Conservation (phyloP, 2,329 filamentous ascomycete genomes). For the Colletotrichum plurivorum region DNA sequence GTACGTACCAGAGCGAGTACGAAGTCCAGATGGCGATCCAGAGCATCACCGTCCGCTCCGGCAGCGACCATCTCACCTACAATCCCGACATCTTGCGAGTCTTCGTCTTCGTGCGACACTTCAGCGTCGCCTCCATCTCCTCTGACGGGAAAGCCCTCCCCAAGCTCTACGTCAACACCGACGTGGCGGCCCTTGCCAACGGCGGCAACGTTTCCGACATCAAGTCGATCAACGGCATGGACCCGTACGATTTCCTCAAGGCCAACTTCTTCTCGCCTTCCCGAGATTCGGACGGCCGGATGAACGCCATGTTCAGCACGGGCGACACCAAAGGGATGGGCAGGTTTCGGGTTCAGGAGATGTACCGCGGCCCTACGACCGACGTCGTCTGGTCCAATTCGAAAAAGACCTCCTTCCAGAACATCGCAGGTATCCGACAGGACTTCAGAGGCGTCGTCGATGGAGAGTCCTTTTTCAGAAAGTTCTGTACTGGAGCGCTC, state of each 20-base stretch:
- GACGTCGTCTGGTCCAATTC: slow-evolving; percentile 12
- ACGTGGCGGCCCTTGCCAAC: slow-evolving; percentile 2
- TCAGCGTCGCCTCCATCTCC: neutral
- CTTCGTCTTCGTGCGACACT: neutral
- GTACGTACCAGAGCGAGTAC: slow-evolving; percentile 2
- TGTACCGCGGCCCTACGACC: slow-evolving; percentile 10
- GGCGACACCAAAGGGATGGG: neutral
- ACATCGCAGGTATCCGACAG: neutral
- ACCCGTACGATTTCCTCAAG: slow-evolving; percentile 15
- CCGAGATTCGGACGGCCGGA: slow-evolving; percentile 1
- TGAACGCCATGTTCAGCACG: slow-evolving; percentile 6
- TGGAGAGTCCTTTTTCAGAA: slow-evolving; percentile 4
- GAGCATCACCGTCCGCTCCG: slow-evolving; percentile 12
- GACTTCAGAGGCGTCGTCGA: neutral
- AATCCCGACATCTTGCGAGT: neutral
- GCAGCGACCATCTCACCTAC: slow-evolving; percentile 10
- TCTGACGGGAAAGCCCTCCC: neutral
- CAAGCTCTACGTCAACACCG: slow-evolving; percentile 5
- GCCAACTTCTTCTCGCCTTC: neutral
- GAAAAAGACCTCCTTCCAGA: neutral
- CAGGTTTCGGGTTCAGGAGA: neutral
- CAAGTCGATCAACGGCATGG: slow-evolving; percentile 14
- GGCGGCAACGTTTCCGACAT: slow-evolving; percentile 4
- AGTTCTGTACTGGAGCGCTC: slow-evolving; percentile 5
- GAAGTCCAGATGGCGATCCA: slow-evolving; percentile 11